Conservation (phyloP, 73 alveolate genomes). For the Paramecium bursaria region DNA sequence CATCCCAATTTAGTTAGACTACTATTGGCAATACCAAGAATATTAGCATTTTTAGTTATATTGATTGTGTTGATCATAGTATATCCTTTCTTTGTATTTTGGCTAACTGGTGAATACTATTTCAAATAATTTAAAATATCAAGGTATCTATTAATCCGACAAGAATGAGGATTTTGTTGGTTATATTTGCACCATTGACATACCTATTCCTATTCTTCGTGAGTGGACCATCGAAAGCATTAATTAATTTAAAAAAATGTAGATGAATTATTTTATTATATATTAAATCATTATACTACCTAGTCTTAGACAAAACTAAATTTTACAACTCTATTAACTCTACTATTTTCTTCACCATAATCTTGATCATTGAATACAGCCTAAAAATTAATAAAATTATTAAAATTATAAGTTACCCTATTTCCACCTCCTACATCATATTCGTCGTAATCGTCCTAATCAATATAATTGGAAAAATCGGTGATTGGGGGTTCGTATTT, state of each 20-base stretch:
- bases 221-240: not conserved
- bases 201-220: no score
- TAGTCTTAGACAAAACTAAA: conserved; percentile 62
- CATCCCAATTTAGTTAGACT: conserved; percentile 3
- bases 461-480: conserved; percentile 48
- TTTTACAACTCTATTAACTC: conserved; percentile 60
- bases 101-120: not conserved
- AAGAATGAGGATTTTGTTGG: conserved; percentile 4
- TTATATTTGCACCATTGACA: not conserved
- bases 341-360: conserved; percentile 61
- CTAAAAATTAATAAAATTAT: not conserved
- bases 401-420: conserved; percentile 3
- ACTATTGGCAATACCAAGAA: conserved; percentile 3
- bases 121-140: conserved; percentile 4
- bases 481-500: conserved; percentile 79
- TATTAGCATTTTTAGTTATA: not conserved
- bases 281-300: not conserved
- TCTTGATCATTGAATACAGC: conserved; percentile 62
- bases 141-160: not conserved
- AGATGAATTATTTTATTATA: not conserved
- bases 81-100: conserved; percentile 5
- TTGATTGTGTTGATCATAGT: not conserved
- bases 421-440: conserved; percentile 32
- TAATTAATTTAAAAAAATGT: conserved; percentile 1
- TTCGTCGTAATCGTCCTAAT: conserved; percentile 60